These are phyloP conservation scores for Erysimum cheiranthoides DNA, from an alignment of 345 rosid genomes.

Conservation along the genomic window DNA sequence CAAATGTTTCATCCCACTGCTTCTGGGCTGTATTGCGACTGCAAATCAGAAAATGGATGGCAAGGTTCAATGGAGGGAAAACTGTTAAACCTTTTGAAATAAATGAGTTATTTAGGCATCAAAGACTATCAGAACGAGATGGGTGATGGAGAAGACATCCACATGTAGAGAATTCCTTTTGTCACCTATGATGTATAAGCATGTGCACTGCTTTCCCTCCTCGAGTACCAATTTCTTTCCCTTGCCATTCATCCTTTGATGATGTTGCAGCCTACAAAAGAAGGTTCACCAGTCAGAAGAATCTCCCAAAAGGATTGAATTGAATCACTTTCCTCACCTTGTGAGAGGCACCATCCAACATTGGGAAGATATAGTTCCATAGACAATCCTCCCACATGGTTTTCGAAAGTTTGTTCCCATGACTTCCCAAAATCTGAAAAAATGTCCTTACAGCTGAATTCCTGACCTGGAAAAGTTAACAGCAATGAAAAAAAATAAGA, in stretches of 20 bases:
- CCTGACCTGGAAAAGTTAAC: conserved; percentile 66
- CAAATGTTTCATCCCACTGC: conserved; percentile 99
- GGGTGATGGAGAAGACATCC: conserved; percentile 27
- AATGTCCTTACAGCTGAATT: conserved; percentile 96
- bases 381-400: conserved; percentile 99
- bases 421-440: conserved; percentile 91
- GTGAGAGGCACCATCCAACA: conserved; percentile 85
- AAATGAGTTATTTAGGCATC: conserved; percentile 26
- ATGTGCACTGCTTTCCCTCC: conserved; percentile 98
- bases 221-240: conserved; percentile 93
- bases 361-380: conserved; percentile 95
- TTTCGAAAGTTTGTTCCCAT: conserved; percentile 88
- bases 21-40: conserved; percentile 99
- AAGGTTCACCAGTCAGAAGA: conserved; percentile 36
- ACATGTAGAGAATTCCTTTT: not conserved
- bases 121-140: conserved; percentile 20
- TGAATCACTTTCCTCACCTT: conserved; percentile 62
- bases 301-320: conserved; percentile 18
- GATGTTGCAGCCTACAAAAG: conserved; percentile 90
- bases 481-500: conserved; percentile 16
- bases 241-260: conserved; percentile 98
- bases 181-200: conserved; percentile 97
- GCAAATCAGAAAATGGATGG: conserved; percentile 44
- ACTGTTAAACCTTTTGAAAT: conserved; percentile 14
- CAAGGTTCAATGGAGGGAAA: conserved; percentile 24